Evolutionary conservation across 148 eudicot species (phyloP).

Genomic region (Camellia sinensis): DNA sequence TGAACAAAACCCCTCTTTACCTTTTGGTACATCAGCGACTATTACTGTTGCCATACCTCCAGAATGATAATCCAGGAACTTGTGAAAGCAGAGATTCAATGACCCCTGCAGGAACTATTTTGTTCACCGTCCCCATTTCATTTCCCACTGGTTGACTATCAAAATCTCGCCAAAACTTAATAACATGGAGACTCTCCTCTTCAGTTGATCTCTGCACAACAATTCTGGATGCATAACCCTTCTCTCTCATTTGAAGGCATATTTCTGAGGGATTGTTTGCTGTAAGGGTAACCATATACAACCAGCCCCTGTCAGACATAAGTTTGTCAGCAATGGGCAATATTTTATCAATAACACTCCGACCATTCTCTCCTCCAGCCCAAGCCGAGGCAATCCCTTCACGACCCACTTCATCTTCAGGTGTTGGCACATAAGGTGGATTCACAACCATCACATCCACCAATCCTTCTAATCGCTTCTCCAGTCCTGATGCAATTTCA

Average conservation of each 20-base stretch:
- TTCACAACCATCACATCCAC: conserved; percentile 90
- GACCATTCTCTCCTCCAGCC: conserved; percentile 97
- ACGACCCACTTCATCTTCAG: conserved; percentile 86
- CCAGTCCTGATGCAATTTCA: conserved; percentile 71
- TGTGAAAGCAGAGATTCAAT: conserved; percentile 41
- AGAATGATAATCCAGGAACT: conserved; percentile 38
- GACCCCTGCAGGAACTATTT: conserved; percentile 23
- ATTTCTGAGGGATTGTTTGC: conserved; percentile 74
- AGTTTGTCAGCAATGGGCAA: conserved; percentile 73
- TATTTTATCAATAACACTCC: conserved; percentile 77
- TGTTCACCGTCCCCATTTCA: conserved; percentile 26
- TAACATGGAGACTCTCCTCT: conserved; percentile 81
- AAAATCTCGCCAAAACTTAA: conserved; percentile 87
- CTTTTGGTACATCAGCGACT: conserved; percentile 17
- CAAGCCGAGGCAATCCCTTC: conserved; percentile 74
- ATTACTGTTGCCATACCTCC: conserved; percentile 29
- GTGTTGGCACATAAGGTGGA: conserved; percentile 97
- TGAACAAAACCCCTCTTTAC: neutral
- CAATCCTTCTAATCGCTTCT: conserved; percentile 48
- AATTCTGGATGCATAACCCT: conserved; percentile 73
- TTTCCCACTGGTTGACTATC: conserved; percentile 41
- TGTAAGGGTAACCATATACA: conserved; percentile 70
- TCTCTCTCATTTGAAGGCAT: conserved; percentile 72
- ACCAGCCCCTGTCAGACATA: conserved; percentile 81
- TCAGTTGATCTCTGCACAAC: conserved; percentile 85